These are phyloP conservation scores for Clonostachys solani DNA, from an alignment of 2,329 filamentous ascomycete genomes.

Conservation along the genomic window DNA sequence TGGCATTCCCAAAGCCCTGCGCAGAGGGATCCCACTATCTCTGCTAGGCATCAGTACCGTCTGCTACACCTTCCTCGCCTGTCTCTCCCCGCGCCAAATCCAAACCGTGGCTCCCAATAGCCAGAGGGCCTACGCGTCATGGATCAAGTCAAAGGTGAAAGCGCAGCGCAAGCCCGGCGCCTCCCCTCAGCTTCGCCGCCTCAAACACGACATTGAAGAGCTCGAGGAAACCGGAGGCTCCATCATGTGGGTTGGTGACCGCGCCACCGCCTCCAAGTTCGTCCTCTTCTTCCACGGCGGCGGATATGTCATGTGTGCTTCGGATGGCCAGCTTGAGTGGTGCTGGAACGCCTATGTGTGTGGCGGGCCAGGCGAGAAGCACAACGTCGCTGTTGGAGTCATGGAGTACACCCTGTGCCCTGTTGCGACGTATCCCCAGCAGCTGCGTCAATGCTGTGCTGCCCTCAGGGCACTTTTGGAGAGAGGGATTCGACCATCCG, in stretches of 20 bases:
- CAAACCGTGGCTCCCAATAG: neutral
- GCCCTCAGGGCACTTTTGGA: slow-evolving; percentile 11
- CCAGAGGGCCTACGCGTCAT: neutral
- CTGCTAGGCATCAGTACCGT: no score
- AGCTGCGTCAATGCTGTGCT: slow-evolving; percentile 12
- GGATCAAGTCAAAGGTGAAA: neutral
- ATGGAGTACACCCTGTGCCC: slow-evolving; percentile 22
- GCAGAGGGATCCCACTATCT: no score
- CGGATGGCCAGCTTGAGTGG: neutral
- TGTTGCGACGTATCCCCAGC: slow-evolving; percentile 14
- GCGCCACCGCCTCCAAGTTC: neutral
- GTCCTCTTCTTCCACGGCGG: slow-evolving; percentile 1
- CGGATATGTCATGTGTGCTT: slow-evolving; percentile 2
- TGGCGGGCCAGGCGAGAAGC: neutral
- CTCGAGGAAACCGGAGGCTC: no score
- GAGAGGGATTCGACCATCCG: neutral
- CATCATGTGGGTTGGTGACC: neutral
- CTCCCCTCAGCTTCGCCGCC: no score
- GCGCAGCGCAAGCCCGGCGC: no score
- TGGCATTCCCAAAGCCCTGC: no score
- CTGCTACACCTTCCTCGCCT: no score
- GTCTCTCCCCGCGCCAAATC: neutral
- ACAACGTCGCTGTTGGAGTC: slow-evolving; percentile 13
- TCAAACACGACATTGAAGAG: no score
- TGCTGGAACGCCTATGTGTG: neutral